Conservation (phyloP, 2,329 filamentous ascomycete species). For the Ophiosphaerella narmari region DNA sequence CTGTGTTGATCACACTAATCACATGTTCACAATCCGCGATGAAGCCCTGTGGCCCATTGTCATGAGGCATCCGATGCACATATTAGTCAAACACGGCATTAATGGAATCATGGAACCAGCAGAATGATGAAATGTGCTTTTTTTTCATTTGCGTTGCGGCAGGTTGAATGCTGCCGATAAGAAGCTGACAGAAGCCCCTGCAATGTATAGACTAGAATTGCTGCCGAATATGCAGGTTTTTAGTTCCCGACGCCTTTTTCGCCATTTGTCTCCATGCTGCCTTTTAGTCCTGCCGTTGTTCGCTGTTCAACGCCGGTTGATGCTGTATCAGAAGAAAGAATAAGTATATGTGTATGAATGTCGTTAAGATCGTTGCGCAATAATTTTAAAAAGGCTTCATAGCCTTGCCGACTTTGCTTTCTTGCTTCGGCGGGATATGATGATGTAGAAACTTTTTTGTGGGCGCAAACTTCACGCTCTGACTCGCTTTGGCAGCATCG, state of each 20-base stretch:
- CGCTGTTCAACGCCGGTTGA: slow-evolving; percentile 14
- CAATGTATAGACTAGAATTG: neutral
- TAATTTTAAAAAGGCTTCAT: slow-evolving; percentile 47
- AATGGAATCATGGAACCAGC: neutral
- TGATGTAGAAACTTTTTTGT: slow-evolving; percentile 51
- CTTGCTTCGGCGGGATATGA: slow-evolving; percentile 49
- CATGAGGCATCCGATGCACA: neutral
- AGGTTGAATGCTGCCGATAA: neutral
- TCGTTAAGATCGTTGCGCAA: neutral
- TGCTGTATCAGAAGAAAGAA: slow-evolving; percentile 4
- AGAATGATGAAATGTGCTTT: neutral
- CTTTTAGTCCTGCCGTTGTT: slow-evolving; percentile 10
- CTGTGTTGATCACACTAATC: neutral
- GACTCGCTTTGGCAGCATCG: slow-evolving; percentile 57
- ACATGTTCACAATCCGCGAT: neutral
- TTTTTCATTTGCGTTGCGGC: neutral
- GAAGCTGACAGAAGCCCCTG: neutral
- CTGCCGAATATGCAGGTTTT: neutral
- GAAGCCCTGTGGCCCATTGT: neutral
- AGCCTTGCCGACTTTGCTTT: slow-evolving; percentile 42
- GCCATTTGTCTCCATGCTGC: neutral
- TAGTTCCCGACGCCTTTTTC: neutral
- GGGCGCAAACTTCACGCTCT: slow-evolving; percentile 38
- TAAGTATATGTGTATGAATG: neutral
- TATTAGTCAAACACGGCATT: neutral